These are phyloP conservation scores for Podila clonocystis DNA, from an alignment of 192 early-diverging fungal species.

Conservation along the genomic window DNA sequence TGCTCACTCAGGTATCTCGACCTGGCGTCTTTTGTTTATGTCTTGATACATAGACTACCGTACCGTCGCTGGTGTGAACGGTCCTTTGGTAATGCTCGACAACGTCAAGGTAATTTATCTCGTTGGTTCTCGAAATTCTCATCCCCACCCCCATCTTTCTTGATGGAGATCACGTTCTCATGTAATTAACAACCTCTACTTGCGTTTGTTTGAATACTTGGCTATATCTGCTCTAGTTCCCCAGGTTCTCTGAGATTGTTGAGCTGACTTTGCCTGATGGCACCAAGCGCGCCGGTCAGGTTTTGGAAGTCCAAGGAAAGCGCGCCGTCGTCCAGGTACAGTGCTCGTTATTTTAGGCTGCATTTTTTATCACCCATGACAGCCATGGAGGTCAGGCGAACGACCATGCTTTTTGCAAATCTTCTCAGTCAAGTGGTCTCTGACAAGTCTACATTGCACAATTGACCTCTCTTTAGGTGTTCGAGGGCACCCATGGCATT, in stretches of 20 bases:
- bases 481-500: slow-evolving; percentile 96
- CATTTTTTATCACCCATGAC: slow-evolving; percentile 14
- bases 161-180: neutral
- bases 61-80: slow-evolving; percentile 97
- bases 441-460: too few species aligned
- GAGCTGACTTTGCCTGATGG: slow-evolving; percentile 97
- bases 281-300: slow-evolving; percentile 93
- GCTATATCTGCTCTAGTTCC: slow-evolving; percentile 63
- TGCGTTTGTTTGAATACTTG: neutral
- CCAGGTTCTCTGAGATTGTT: slow-evolving; percentile 98
- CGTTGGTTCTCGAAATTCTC: neutral
- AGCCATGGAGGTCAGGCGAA: neutral
- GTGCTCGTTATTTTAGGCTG: neutral
- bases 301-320: slow-evolving; percentile 97
- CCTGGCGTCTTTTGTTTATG: too few species aligned
- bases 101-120: slow-evolving; percentile 86
- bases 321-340: slow-evolving; percentile 92
- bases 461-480: slow-evolving; percentile 66
- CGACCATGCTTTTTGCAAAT: neutral
- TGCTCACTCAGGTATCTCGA: slow-evolving; percentile 13
- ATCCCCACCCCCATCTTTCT: slow-evolving; percentile 4
- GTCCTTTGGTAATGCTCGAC: slow-evolving; percentile 98
- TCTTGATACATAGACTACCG: slow-evolving; percentile 81
- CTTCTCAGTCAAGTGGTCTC: too few species aligned
- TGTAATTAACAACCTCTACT: neutral